These are phyloP conservation scores for Thyridium curvatum DNA, from an alignment of 2,329 filamentous ascomycete species.

Conservation along the genomic window DNA sequence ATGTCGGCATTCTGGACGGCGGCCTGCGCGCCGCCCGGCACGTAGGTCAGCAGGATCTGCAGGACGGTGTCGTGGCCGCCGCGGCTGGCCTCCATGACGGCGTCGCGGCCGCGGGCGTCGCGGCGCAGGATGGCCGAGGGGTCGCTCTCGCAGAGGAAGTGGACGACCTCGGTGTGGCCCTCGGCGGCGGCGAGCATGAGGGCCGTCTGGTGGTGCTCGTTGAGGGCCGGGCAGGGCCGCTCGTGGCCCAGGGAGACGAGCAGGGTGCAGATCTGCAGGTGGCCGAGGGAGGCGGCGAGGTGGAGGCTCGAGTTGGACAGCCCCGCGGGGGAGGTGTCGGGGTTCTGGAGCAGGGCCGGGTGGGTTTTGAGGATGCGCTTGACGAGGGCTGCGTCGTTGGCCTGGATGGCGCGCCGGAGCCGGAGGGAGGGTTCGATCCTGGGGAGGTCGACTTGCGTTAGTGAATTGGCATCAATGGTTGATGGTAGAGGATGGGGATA, in stretches of 20 bases:
- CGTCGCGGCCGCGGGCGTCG: constrained; percentile 65
- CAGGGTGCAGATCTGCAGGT: constrained; percentile 60
- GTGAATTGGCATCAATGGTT: too few relatives aligned
- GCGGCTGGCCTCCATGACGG: constrained; percentile 59
- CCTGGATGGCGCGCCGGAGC: constrained; percentile 74
- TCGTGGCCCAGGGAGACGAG: constrained; percentile 75
- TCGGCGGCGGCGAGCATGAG: constrained; percentile 69
- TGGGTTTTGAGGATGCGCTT: constrained; percentile 70
- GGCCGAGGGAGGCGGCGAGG: constrained; percentile 68
- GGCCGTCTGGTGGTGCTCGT: constrained; percentile 73
- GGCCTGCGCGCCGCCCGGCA: constrained; percentile 43
- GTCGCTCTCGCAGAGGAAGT: constrained; percentile 60
- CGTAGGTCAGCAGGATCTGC: constrained; percentile 59
- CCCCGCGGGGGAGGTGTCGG: constrained; percentile 59
- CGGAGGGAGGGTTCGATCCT: constrained; percentile 76
- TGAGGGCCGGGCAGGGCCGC: constrained; percentile 59
- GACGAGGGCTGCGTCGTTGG: constrained; percentile 66
- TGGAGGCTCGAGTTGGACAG: constrained; percentile 82
- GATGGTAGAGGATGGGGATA: too few relatives aligned
- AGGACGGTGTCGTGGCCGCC: constrained; percentile 58
- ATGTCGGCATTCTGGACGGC: constrained; percentile 55
- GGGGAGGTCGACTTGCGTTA: too few relatives aligned
- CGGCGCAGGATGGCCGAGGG: constrained; percentile 56
- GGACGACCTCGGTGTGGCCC: constrained; percentile 68
- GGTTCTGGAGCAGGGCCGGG: constrained; percentile 68